Conservation (phyloP, 805 yeast species). For the Candida ascalaphidarum region DNA sequence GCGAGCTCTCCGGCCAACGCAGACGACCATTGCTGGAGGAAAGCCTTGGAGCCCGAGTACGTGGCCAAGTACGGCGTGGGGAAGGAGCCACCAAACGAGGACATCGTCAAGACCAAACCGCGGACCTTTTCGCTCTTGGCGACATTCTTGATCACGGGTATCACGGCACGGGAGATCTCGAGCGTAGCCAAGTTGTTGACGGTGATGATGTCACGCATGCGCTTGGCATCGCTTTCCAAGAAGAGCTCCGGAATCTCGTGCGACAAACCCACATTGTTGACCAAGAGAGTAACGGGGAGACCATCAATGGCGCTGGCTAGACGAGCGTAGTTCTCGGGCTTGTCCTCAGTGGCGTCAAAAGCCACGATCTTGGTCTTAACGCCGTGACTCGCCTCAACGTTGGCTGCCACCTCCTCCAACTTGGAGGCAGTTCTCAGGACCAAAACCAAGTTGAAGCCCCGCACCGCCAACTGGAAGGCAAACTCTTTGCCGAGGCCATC, state of each 20-base stretch:
- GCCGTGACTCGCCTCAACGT: conserved; percentile 47
- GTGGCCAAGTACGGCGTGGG: conserved; percentile 92
- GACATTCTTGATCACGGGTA: conserved; percentile 59
- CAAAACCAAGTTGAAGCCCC: conserved; percentile 76
- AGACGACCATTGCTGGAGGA: conserved; percentile 86
- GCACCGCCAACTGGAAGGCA: conserved; percentile 74
- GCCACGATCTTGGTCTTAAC: conserved; percentile 64
- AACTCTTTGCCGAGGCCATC: conserved; percentile 97
- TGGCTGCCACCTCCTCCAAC: conserved; percentile 55
- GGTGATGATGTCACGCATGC: conserved; percentile 71
- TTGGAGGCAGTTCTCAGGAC: conserved; percentile 80
- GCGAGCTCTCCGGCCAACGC: conserved; percentile 83
- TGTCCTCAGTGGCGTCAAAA: conserved; percentile 69
- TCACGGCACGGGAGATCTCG: conserved; percentile 69
- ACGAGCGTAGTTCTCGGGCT: conserved; percentile 43
- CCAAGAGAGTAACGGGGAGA: conserved; percentile 61
- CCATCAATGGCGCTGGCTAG: conserved; percentile 39
- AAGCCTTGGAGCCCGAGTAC: conserved; percentile 94
- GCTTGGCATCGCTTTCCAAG: conserved; percentile 65
- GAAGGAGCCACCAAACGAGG: conserved; percentile 89
- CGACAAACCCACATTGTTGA: conserved; percentile 92
- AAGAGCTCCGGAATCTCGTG: conserved; percentile 95
- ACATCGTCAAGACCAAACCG: conserved; percentile 88
- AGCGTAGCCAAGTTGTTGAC: conserved; percentile 82
- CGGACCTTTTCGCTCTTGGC: conserved; percentile 34